Evolutionary conservation across 176 grass and related monocot species (phyloP), one percentile per base, ranked within the genome.

Genomic region (Musa troglodytarum): DNA sequence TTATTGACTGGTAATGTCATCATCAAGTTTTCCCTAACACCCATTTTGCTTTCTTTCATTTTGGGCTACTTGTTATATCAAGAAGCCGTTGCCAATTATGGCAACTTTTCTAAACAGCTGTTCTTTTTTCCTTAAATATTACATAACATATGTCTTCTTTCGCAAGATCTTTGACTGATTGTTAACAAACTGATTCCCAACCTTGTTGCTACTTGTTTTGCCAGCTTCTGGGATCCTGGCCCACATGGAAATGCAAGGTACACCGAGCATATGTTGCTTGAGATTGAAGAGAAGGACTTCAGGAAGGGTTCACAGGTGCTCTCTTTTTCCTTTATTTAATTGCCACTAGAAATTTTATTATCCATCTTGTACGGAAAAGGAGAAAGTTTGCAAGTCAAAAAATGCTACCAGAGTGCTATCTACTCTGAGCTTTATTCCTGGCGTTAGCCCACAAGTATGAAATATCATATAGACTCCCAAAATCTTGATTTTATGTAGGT

Each of bases 1-100:
- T 91, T 50, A 29, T 99, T 80, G 95, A 99, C 84, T 87, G 90
- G 95, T 99, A 82, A 91, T 87, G 78, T 15, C 50, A 79, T 22
- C 65, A 43, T 28, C 78, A 54, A 12, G 81, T 68, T 43, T 74
- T 77, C 83, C 82, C 74, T 69, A 72, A 61, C 59, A 50, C 43
- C 43, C 12, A 13, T 74, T 80, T 4, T 25, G 13, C 54, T 17
- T 57, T 57, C 16, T 17, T 21, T 16, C 17, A 11, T 28, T 74
- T n/a, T 43, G 10, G 10, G 5, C 16, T 16, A n/a, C 9, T 50
- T 52, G n/a, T 23, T 73, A 50, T 4, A 10, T 7, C 15, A 12
- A 56, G 16, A 10, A 20, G 68, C 16, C 17, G 13, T 70, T 3
- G 2, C 49, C 15, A 52, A 70, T n/a, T 51, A 49, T 20, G 20